Evolutionary conservation across 2,329 filamentous ascomycete genomes (phyloP).

Genomic region (Aspergillus sergii): DNA sequence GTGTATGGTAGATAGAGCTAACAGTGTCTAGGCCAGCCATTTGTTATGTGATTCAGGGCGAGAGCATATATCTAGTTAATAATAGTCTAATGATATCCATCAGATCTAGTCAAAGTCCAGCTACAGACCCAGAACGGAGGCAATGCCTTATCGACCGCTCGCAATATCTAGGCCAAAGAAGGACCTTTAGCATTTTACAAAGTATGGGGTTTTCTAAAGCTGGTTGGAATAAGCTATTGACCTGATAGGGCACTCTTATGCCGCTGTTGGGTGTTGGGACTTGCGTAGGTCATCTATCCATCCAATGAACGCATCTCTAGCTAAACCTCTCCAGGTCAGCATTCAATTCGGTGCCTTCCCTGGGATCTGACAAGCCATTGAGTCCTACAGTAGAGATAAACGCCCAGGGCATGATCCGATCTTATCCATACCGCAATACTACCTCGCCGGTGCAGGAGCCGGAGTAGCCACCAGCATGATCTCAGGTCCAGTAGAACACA

Average conservation of each 20-base stretch:
- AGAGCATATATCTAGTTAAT: not conserved
- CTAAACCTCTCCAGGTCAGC: constrained; percentile 54
- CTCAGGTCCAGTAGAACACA: constrained; percentile 89
- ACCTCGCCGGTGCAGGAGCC: constrained; percentile 82
- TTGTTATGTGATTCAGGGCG: constrained; percentile 26
- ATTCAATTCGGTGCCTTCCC: constrained; percentile 96
- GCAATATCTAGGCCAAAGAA: constrained; percentile 79
- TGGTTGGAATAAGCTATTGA: not conserved
- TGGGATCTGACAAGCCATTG: constrained; percentile 78
- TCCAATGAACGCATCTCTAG: not conserved
- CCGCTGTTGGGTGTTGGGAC: constrained; percentile 91
- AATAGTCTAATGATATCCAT: not conserved
- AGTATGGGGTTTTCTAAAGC: not conserved
- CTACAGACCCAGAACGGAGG: constrained; percentile 81
- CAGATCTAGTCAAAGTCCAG: constrained; percentile 92
- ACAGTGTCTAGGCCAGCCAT: constrained; percentile 56
- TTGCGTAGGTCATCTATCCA: constrained; percentile 59
- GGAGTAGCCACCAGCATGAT: constrained; percentile 83
- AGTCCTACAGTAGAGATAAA: constrained; percentile 61
- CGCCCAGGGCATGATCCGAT: constrained; percentile 25
- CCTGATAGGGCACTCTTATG: constrained; percentile 76
- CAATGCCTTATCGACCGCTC: constrained; percentile 73
- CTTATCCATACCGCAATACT: constrained; percentile 81
- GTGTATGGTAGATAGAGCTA: constrained; percentile 4
- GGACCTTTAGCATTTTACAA: constrained; percentile 89